A percentile compares a stretch with the other conserved stretches of the same genome.
Evolutionary conservation across 2,329 filamentous ascomycete genomes (phyloP).

Genomic region (Kalaharituber pfeilii): DNA sequence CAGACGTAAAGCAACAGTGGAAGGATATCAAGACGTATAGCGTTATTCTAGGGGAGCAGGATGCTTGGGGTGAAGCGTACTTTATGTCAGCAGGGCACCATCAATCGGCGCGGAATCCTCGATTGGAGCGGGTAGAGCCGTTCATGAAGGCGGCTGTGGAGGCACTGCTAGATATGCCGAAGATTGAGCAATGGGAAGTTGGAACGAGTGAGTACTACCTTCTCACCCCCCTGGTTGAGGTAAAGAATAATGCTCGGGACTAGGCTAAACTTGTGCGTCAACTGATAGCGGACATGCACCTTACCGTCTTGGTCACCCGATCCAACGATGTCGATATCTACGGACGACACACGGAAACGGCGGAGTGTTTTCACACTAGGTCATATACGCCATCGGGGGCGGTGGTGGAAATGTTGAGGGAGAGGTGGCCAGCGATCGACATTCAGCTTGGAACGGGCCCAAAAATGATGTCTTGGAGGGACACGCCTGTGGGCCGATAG

Average conservation of each 20-base stretch:
- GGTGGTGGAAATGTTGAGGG: not conserved
- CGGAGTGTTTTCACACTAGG: not conserved
- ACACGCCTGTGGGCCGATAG: too few species aligned
- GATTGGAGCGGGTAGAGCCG: not conserved
- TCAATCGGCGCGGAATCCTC: not conserved
- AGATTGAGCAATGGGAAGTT: not conserved
- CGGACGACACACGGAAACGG: not conserved
- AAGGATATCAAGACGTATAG: not conserved
- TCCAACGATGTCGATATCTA: not conserved
- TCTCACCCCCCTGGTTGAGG: not conserved
- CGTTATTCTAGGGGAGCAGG: not conserved
- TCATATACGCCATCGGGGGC: not conserved
- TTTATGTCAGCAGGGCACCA: not conserved
- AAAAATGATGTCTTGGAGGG: not conserved
- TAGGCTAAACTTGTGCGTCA: too few species aligned
- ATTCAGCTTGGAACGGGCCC: not conserved
- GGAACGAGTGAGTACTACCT: not conserved
- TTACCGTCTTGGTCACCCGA: too few species aligned
- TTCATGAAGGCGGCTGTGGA: not conserved
- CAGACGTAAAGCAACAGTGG: not conserved
- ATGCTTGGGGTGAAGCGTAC: not conserved
- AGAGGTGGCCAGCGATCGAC: not conserved
- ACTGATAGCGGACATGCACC: too few species aligned
- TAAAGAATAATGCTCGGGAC: too few species aligned
- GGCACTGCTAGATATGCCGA: not conserved